phyloP scores from a whole-genome alignment of 805 yeast genomes.

The Lipomyces yamadae region DNA sequence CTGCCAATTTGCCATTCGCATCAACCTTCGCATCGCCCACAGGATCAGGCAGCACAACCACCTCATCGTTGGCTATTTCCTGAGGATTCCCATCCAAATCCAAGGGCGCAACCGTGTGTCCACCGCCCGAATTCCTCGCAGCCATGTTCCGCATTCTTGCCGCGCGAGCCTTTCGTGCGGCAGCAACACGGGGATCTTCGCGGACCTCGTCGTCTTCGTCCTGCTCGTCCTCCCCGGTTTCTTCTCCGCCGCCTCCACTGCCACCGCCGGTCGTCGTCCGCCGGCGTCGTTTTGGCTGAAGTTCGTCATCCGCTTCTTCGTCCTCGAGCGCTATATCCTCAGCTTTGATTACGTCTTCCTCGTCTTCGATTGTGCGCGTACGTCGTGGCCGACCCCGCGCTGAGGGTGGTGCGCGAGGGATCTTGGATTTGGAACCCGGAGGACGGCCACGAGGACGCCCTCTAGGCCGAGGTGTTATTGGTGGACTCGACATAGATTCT shows the following conservation, averaged over 20 bases:
- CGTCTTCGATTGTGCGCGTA: constrained; percentile 32
- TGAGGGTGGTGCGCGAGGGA: constrained; percentile 33
- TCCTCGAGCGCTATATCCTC: constrained; percentile 5
- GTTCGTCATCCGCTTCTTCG: constrained; percentile 5
- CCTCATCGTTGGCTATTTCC: constrained; percentile 74
- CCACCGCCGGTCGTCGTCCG: constrained; percentile 3
- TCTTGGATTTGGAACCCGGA: constrained; percentile 44
- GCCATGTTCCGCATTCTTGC: constrained; percentile 32
- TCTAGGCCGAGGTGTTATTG: constrained; percentile 33
- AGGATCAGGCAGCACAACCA: constrained; percentile 72
- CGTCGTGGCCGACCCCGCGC: constrained; percentile 28
- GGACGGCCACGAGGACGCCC: constrained; percentile 46
- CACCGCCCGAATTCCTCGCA: constrained; percentile 40
- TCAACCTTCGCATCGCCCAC: constrained; percentile 79
- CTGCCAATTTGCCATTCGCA: constrained; percentile 66
- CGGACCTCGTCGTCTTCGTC: constrained; percentile 28
- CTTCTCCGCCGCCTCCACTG: constrained; percentile 7
- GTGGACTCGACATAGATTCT: background rate
- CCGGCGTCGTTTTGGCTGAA: constrained; percentile 13
- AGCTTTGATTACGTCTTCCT: constrained; percentile 22
- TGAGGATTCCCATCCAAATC: constrained; percentile 74
- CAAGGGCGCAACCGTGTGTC: constrained; percentile 54
- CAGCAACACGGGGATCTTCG: constrained; percentile 35
- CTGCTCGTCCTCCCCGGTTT: constrained; percentile 11
- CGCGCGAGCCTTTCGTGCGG: constrained; percentile 37